These are phyloP conservation scores for Astragalus membranaceus DNA, from an alignment of 306 rosid species.

Conservation along the genomic window DNA sequence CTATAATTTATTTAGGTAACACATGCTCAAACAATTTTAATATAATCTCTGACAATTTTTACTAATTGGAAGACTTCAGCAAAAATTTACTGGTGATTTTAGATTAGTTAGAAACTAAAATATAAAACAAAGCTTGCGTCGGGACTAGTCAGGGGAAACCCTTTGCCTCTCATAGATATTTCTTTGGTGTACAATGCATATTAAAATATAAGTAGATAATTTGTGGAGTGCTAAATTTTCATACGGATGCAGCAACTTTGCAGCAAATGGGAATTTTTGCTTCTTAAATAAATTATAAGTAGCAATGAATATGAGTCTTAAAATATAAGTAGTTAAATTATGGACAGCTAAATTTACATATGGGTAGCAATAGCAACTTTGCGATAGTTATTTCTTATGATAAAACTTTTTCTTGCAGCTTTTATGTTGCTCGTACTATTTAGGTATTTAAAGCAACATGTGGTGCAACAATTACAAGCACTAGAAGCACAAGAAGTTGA, in stretches of 20 bases:
- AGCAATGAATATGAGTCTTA: neutral
- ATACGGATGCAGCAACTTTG: neutral
- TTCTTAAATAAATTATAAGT: too few relatives aligned
- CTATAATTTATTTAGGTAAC: neutral
- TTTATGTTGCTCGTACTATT: conserved; percentile 65
- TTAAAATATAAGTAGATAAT: neutral
- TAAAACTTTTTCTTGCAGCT: conserved; percentile 38
- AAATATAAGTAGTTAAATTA: neutral
- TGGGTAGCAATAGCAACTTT: neutral
- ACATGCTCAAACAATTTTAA: neutral
- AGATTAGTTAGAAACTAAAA: neutral
- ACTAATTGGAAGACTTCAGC: neutral
- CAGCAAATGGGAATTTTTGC: neutral
- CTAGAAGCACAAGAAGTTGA: conserved; percentile 27
- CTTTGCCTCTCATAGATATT: neutral
- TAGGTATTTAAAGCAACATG: conserved; percentile 48
- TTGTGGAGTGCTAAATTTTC: too few relatives aligned
- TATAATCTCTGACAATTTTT: neutral
- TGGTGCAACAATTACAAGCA: conserved; percentile 31
- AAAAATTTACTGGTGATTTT: neutral
- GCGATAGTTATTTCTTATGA: conserved; percentile 5
- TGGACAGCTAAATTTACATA: neutral
- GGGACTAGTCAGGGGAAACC: too few relatives aligned
- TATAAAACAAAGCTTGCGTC: too few relatives aligned
- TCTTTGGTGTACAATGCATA: neutral